phyloP scores from a whole-genome alignment of 768 basidiomycete genomes.

The Guyanaporus albipodus region DNA sequence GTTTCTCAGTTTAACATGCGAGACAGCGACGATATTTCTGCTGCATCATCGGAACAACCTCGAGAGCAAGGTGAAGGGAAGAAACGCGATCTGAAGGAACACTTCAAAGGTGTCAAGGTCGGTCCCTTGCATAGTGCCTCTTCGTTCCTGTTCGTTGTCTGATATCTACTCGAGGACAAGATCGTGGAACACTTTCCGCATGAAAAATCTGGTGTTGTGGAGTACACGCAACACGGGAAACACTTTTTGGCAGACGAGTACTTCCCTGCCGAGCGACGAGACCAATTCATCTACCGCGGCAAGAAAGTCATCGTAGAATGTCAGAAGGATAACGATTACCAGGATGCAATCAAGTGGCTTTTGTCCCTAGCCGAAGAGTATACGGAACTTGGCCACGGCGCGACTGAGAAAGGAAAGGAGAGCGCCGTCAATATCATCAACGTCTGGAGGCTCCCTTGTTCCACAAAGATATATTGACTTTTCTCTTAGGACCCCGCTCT shows the following conservation, averaged over 20 bases:
- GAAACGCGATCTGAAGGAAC: constrained; percentile 33
- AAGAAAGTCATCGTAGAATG: constrained; percentile 95
- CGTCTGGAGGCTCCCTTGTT: constrained; percentile 1
- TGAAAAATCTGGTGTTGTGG: constrained; percentile 54
- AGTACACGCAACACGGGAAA: constrained; percentile 55
- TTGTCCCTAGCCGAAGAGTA: constrained; percentile 62
- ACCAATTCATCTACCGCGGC: constrained; percentile 88
- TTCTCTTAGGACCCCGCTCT: constrained; percentile 49
- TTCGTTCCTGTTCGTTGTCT: neutral
- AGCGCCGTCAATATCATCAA: constrained; percentile 12
- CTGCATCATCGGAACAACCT: constrained; percentile 5
- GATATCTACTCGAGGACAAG: constrained; percentile 32
- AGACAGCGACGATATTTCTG: constrained; percentile 24
- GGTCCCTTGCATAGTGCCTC: constrained; percentile 1
- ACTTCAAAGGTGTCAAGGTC: constrained; percentile 30
- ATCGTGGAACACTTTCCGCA: constrained; percentile 60
- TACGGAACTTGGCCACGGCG: constrained; percentile 45
- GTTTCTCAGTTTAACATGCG: neutral
- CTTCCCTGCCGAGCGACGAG: constrained; percentile 86
- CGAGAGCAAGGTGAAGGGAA: constrained; percentile 37
- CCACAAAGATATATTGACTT: constrained; percentile 10
- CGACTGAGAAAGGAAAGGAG: constrained; percentile 34
- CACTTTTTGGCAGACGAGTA: constrained; percentile 76
- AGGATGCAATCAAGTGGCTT: constrained; percentile 74
- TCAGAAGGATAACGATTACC: constrained; percentile 89